Evolutionary conservation across 208 protist genomes (phyloP), one percentile per base, ranked within the genome.

Genomic region (Naegleria gruberi): DNA sequence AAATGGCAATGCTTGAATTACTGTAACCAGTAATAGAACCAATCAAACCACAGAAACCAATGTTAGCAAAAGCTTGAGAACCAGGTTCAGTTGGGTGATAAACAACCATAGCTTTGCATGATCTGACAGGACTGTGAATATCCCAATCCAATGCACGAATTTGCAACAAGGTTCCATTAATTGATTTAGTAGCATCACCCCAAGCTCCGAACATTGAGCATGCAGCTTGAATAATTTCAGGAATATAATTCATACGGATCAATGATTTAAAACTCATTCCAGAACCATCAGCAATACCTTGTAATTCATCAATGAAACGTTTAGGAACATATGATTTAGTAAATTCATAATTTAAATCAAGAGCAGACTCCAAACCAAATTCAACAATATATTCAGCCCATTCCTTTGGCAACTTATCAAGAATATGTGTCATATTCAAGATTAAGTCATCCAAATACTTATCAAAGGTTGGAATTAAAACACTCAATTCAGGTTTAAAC

Each of bases 61-160:
- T 84, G 57, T 91, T 93, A 6, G 89, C 91, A 74, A 93, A 93
- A 34, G 89, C 89, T 41, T 93, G 43, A 19, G n/a, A 34, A 34
- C n/a, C 23, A 47, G 90, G 10, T 41, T 73, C 46, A 85, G 37
- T 87, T 42, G 92, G 92, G 51, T 93, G 92, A 74, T 93, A 93
- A 0, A 93, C 90, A 34, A 87, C 86, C 19, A 93, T 81, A 40
- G 87, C 40, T 30, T 90, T 51, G 45, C 87, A 92, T 42, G 90
- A 40, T 85, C 82, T 47, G 51, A 92, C 84, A 37, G 82, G 82
- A 26, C 19, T 86, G 82, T 91, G 10, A 6, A 44, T 44, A 81
- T 91, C 89, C 82, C 91, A 92, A 89, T 91, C 90, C 37, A 91
- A 85, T 17, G 92, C 90, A 55, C 92, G 87, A 19, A 93, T 57